Conservation (phyloP, 768 basidiomycete genomes). For the Pleurotus djamor region DNA sequence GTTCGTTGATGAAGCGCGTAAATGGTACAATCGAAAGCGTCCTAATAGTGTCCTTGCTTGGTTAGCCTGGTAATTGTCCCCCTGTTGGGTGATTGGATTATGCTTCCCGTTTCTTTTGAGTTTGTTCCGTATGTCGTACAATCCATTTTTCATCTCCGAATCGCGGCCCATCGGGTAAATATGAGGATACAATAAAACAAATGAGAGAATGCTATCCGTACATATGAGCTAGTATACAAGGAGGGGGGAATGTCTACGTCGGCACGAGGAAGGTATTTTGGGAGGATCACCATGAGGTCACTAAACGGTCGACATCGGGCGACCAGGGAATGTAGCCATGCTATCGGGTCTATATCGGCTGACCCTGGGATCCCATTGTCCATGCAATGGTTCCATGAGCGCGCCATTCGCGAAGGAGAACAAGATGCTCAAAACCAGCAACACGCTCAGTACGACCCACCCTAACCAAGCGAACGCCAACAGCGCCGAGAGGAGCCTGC, state of each 20-base stretch:
- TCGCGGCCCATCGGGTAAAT: too few species aligned
- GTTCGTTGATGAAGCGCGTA: conserved; percentile 22
- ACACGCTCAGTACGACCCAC: conserved; percentile 59
- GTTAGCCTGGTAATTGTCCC: background rate
- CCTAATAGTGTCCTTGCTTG: conserved; percentile 16
- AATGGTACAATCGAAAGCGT: conserved; percentile 18
- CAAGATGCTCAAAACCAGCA: conserved; percentile 51
- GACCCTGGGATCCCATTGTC: conserved; percentile 51
- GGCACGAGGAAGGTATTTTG: too few species aligned
- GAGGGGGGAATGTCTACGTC: background rate
- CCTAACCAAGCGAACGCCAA: conserved; percentile 77
- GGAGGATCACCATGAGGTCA: too few species aligned
- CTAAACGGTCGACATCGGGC: conserved; percentile 3
- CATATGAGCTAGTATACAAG: background rate
- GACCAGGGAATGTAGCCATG: conserved; percentile 13
- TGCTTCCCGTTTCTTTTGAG: background rate
- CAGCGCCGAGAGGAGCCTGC: conserved; percentile 67
- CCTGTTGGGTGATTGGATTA: too few species aligned
- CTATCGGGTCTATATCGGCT: conserved; percentile 28
- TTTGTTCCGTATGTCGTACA: background rate
- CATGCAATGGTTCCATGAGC: conserved; percentile 56
- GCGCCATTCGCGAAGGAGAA: conserved; percentile 62
- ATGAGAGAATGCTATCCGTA: too few species aligned
- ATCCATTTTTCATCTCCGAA: too few species aligned
- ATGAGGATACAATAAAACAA: too few species aligned